Percentiles rank a stretch among this genome's conserved stretches.
Conservation (phyloP, 2,329 filamentous ascomycete genomes). For the Aspergillus transmontanensis region DNA sequence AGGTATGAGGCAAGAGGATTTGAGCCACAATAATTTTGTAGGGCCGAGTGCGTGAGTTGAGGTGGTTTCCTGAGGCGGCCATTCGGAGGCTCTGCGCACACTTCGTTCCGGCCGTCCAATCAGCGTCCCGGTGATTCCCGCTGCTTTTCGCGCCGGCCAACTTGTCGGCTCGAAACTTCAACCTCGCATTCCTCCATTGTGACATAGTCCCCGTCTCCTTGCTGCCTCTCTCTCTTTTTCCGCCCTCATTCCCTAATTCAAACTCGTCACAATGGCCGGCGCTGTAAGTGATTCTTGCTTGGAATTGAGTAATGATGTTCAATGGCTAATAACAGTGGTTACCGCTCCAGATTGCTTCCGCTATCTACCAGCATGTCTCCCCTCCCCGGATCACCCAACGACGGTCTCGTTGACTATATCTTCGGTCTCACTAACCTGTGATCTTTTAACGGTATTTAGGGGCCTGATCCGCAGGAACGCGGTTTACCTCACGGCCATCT, state of each 20-base stretch:
- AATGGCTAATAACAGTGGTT: slow-evolving; percentile 31
- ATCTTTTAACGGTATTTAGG: slow-evolving; percentile 52
- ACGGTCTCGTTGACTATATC: slow-evolving; percentile 11
- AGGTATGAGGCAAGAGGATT: neutral
- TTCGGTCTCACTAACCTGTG: slow-evolving; percentile 20
- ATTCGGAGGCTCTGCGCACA: slow-evolving; percentile 26
- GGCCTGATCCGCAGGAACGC: slow-evolving; percentile 83
- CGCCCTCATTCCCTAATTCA: slow-evolving; percentile 24
- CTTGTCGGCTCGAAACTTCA: slow-evolving; percentile 31
- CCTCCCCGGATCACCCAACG: slow-evolving; percentile 15
- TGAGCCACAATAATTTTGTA: slow-evolving; percentile 9
- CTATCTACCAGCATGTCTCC: slow-evolving; percentile 63
- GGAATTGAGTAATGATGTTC: slow-evolving; percentile 34
- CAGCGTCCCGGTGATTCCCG: slow-evolving; percentile 43
- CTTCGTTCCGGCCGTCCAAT: slow-evolving; percentile 34
- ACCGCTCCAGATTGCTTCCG: slow-evolving; percentile 50
- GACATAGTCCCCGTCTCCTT: slow-evolving; percentile 22
- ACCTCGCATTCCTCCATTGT: slow-evolving; percentile 25
- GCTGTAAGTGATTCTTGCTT: slow-evolving; percentile 47
- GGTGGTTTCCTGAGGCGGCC: slow-evolving; percentile 1
- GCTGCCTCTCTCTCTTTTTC: slow-evolving; percentile 22
- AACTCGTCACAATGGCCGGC: slow-evolving; percentile 58
- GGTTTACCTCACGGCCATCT: slow-evolving; percentile 84
- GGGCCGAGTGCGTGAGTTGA: neutral
- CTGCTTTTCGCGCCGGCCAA: slow-evolving; percentile 32